Evolutionary conservation across 2,329 filamentous ascomycete species (phyloP), one percentile per base, ranked within the genome.

Genomic region (Aspergillus sp.): DNA sequence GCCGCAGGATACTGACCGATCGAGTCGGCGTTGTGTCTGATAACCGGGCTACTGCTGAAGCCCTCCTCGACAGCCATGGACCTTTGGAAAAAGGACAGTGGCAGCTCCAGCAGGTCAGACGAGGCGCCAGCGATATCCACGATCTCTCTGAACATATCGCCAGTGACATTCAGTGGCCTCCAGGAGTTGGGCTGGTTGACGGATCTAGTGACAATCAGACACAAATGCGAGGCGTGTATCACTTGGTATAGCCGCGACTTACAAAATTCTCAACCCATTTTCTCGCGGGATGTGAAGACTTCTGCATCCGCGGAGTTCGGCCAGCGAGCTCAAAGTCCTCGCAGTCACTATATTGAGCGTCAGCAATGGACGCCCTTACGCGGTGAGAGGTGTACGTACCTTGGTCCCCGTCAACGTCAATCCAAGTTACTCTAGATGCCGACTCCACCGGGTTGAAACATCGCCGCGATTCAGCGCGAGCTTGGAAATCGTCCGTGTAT

Each of bases 121-220:
- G 59, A 59, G 17, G 68, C 61, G 14, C 52, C 21, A 31, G 67
- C 60, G 4, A 53, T 39, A 7, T 55, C n/a, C 0, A 65, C 57
- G n/a, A 73, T 60, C 3, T 50, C 41, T 1, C 62, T 44, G 14
- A 72, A 58, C 62, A 71, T 68, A 0, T 62, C 46, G 15, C 48
- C 50, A 1, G 59, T 69, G 14, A 66, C 57, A n/a, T 68, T 63
- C 12, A 71, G 56, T 4, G 66, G 64, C n/a, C 62, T 56, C 62
- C 64, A 69, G 1, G 68, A 69, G 33, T 67, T 69, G 12, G 44
- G 47, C 46, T 70, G 68, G 41, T 58, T 64, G 50, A 71, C 63
- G 15, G 68, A 70, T 62, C 66, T 70, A 43, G 14, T 17, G 4
- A 21, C 41, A 4, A 12, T 44, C 14, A 45, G 27, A 31, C 27